Base-by-base conservation (phyloP, 1,284 basidiomycete species). In the Xerocomus cyaneibrunnescens region DNA sequence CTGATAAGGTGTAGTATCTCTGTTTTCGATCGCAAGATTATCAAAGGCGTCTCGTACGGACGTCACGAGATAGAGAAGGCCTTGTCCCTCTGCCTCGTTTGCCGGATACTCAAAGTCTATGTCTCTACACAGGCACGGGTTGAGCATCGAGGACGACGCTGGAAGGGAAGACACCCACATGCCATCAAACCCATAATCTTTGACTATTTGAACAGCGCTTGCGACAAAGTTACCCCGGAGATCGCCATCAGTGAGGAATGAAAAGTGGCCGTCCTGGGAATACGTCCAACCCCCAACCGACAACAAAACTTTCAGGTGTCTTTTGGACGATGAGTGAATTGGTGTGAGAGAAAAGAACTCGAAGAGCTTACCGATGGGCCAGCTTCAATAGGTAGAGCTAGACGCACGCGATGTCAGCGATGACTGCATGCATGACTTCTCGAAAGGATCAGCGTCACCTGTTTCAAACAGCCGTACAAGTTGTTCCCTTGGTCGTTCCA, bases 101-200 rank as follows among this genome's bases (percentile, higher is more conserved):
- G 75, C 59, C 2, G 84, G 81, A 58, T 81, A 87, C 70, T 85
- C 83, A 69, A 81, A 88, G 65, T 91, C 86, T 41, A 89, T 66
- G 55, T 89, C 87, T 58, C 84, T 84, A 35, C 23, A 31, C n/a
- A 7, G 17, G 3, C 13, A 22, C 39, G 35, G 22, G 32, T 48
- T 2, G 25, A 23, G 28, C 8, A 30, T 8, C 0, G 21, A 44
- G 12, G 37, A 50, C 16, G 10, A 25, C 3, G 30, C 28, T 8
- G 14, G 36, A 41, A 38, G 12, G 1, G 22, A n/a, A 6, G 21
- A 10, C 5, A 66, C 83, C 55, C 60, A 85, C 85, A 88, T 79
- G 43, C 94, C 94, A 59, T 96, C 94, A 35, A 98, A 80, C 0
- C 92, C 94, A 54, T 92, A 89, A 68, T 96, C 85, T 64, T 94